These are phyloP conservation scores for Fusarium pilosicola DNA, from an alignment of 2,329 filamentous ascomycete genomes.

Conservation along the genomic window DNA sequence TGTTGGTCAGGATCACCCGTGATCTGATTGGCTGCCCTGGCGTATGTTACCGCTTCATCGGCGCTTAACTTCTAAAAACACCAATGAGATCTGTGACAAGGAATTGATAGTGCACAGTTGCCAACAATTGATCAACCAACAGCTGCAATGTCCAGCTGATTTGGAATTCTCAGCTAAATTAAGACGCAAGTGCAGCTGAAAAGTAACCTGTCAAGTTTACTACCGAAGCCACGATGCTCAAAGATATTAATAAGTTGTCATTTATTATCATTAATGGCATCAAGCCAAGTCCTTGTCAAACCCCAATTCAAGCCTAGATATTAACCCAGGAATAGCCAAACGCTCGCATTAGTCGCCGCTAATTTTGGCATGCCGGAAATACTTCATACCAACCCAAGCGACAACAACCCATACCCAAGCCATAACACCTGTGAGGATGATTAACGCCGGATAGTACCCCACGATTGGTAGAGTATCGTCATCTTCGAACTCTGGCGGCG, in stretches of 20 bases:
- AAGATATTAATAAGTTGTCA: slow-evolving; percentile 7
- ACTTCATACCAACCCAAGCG: slow-evolving; percentile 99
- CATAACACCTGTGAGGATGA: slow-evolving; percentile 94
- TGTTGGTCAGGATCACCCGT: neutral
- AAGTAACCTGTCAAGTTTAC: neutral
- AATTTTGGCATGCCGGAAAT: slow-evolving; percentile 97
- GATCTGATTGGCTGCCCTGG: slow-evolving; percentile 21
- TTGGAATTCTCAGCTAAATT: slow-evolving; percentile 8
- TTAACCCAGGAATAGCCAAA: neutral
- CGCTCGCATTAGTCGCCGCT: slow-evolving; percentile 66
- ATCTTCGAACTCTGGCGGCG: slow-evolving; percentile 93
- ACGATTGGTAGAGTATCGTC: slow-evolving; percentile 94
- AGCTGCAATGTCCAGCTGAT: slow-evolving; percentile 3
- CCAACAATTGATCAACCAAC: slow-evolving; percentile 13
- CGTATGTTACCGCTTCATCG: slow-evolving; percentile 27
- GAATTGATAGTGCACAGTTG: slow-evolving; percentile 10
- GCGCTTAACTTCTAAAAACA: slow-evolving; percentile 28
- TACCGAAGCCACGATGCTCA: neutral
- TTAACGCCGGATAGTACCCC: slow-evolving; percentile 94
- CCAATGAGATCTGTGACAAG: slow-evolving; percentile 9
- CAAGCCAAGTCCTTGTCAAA: neutral
- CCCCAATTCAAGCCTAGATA: slow-evolving; percentile 5
- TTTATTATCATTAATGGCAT: slow-evolving; percentile 19
- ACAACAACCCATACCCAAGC: slow-evolving; percentile 99
- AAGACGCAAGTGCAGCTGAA: neutral